A percentile compares a stretch with the other conserved stretches of the same genome.
phyloP scores from a whole-genome alignment of 805 yeast genomes.

The Teunomyces kruisii region DNA sequence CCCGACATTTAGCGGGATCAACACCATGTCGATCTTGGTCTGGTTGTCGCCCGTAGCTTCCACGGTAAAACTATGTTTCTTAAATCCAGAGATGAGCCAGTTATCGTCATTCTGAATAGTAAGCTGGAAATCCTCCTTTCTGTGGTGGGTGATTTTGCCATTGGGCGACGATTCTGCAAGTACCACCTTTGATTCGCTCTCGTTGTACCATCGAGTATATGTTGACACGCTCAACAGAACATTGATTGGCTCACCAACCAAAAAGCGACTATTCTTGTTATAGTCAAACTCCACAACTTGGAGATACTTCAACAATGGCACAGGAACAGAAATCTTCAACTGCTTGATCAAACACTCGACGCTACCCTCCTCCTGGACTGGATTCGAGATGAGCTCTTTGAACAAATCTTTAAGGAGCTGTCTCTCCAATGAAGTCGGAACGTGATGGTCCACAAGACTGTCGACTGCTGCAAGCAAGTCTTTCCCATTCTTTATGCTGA shows the following conservation, averaged over 20 bases:
- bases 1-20: conserved; percentile 79
- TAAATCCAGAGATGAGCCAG: conserved; percentile 81
- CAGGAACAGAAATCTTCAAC: conserved; percentile 55
- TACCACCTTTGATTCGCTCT: conserved; percentile 9
- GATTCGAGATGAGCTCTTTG: conserved; percentile 1
- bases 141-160: conserved; percentile 2
- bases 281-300: conserved; percentile 54
- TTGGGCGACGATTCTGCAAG: conserved; percentile 27
- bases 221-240: conserved; percentile 45
- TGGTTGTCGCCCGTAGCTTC: conserved; percentile 8
- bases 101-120: conserved; percentile 57
- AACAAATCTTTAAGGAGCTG: conserved; percentile 11
- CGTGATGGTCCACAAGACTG: conserved; percentile 11
- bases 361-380: neutral
- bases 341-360: conserved; percentile 8
- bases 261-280: conserved; percentile 41
- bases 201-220: conserved; percentile 43
- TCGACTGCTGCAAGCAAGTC: conserved; percentile 18
- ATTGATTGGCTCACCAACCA: conserved; percentile 65
- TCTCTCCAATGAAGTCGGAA: conserved; percentile 6
- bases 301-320: conserved; percentile 60
- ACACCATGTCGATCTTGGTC: conserved; percentile 37
- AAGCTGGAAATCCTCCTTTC: conserved; percentile 36
- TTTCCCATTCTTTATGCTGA: conserved; percentile 18
- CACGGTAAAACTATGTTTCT: conserved; percentile 49